Conservation (phyloP, 352 stramenopile genomes). For the Phytopythium aichiense region DNA sequence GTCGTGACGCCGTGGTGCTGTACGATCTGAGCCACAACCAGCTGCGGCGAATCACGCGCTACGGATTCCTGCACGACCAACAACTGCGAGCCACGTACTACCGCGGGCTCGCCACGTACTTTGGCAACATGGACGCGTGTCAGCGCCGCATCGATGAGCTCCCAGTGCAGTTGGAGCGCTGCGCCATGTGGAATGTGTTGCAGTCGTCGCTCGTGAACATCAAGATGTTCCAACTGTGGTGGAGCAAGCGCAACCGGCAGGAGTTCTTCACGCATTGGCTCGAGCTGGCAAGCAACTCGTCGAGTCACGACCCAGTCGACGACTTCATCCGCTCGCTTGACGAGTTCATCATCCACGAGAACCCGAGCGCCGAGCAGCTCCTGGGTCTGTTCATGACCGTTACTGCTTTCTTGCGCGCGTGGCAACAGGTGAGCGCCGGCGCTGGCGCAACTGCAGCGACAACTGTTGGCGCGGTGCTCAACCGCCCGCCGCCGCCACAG, state of each 20-base stretch:
- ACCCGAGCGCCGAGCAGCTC: conserved; percentile 55
- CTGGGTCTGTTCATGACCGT: conserved; percentile 71
- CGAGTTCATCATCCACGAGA: conserved; percentile 65
- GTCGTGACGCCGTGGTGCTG: conserved; percentile 33
- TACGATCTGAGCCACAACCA: conserved; percentile 81
- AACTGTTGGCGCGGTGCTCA: conserved; percentile 23
- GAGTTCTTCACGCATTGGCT: conserved; percentile 82
- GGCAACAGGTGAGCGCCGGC: conserved; percentile 49
- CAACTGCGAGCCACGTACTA: conserved; percentile 67
- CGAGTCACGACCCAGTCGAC: conserved; percentile 70
- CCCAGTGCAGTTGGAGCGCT: conserved; percentile 76
- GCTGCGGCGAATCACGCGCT: conserved; percentile 59
- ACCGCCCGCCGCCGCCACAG: conserved; percentile 51
- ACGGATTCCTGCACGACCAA: conserved; percentile 67
- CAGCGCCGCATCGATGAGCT: conserved; percentile 79
- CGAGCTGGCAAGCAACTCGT: conserved; percentile 54
- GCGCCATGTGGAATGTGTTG: conserved; percentile 56
- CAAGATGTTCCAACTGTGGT: conserved; percentile 86
- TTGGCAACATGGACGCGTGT: conserved; percentile 60
- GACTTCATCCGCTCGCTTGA: conserved; percentile 78
- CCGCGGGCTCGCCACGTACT: conserved; percentile 69
- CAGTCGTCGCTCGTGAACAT: conserved; percentile 76
- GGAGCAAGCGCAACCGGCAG: conserved; percentile 72
- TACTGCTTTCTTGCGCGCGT: conserved; percentile 72
- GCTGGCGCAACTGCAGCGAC: conserved; percentile 12